phyloP scores from a whole-genome alignment of 2,329 filamentous ascomycete species.

The Ascochyta clinopodiicola region DNA sequence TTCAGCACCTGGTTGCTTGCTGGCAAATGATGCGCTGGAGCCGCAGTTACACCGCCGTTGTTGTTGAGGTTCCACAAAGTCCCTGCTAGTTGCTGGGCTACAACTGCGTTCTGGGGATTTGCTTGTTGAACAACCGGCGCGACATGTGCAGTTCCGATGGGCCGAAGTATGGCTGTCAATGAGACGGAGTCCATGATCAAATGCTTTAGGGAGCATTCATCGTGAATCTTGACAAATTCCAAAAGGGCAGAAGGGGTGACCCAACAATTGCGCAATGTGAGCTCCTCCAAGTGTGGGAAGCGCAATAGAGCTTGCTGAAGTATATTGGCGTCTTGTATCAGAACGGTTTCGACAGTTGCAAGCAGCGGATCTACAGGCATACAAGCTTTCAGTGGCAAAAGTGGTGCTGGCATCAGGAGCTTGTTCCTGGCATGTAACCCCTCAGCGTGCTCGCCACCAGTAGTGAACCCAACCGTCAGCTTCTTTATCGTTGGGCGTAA shows the following conservation, averaged over 20 bases:
- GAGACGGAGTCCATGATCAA: constrained; percentile 71
- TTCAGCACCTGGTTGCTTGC: constrained; percentile 14
- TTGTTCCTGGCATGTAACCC: constrained; percentile 68
- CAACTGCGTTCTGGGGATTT: constrained; percentile 2
- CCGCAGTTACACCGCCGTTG: constrained; percentile 15
- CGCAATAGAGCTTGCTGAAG: constrained; percentile 50
- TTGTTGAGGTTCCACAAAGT: constrained; percentile 5
- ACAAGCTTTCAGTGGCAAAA: constrained; percentile 42
- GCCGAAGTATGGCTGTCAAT: constrained; percentile 53
- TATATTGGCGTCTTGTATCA: constrained; percentile 15
- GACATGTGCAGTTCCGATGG: constrained; percentile 11
- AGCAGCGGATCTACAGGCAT: constrained; percentile 1
- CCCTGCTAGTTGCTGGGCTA: background rate
- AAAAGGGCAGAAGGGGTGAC: constrained; percentile 64
- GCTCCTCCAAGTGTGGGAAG: constrained; percentile 63
- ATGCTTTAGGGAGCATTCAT: constrained; percentile 56
- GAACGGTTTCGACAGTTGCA: background rate
- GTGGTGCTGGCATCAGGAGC: constrained; percentile 67
- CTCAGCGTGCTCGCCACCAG: constrained; percentile 70
- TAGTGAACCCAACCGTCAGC: constrained; percentile 70
- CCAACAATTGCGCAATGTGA: constrained; percentile 75
- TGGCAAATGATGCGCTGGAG: background rate
- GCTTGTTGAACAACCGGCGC: background rate
- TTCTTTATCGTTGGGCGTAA: constrained; percentile 59
- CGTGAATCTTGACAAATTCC: constrained; percentile 59